Percentiles rank a stretch among this genome's conserved stretches.
Conservation (phyloP, 805 yeast species). For the Komagataella populi region DNA sequence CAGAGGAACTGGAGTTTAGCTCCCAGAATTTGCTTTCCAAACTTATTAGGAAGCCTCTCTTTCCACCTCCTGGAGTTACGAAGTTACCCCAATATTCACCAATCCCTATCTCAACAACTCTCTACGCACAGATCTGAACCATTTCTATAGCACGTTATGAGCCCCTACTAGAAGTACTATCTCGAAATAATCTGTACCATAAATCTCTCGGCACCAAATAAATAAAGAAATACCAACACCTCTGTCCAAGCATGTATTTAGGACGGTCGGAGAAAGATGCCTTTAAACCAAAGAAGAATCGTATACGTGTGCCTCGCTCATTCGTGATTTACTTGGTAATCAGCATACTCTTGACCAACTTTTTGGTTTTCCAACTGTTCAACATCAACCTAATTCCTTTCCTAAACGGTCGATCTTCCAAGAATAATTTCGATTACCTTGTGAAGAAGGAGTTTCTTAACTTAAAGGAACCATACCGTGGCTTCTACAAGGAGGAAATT, state of each 20-base stretch:
- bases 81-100: too few relatives aligned
- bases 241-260: background rate
- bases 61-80: too few relatives aligned
- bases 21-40: too few relatives aligned
- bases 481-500: constrained; percentile 29
- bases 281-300: background rate
- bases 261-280: background rate
- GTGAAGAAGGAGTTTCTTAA: constrained; percentile 11
- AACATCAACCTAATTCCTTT: background rate
- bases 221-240: background rate
- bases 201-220: background rate
- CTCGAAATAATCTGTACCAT: background rate
- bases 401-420: background rate
- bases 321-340: background rate
- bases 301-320: background rate
- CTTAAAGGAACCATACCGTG: constrained; percentile 19
- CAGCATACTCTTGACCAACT: background rate
- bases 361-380: background rate
- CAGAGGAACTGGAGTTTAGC: too few relatives aligned
- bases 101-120: too few relatives aligned
- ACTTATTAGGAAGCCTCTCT: too few relatives aligned
- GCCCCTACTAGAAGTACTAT: background rate
- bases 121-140: too few relatives aligned
- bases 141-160: background rate
- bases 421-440: constrained; percentile 9